Conservation (phyloP, 1,139 yeast species). For the Geotrichum carabidarum region DNA sequence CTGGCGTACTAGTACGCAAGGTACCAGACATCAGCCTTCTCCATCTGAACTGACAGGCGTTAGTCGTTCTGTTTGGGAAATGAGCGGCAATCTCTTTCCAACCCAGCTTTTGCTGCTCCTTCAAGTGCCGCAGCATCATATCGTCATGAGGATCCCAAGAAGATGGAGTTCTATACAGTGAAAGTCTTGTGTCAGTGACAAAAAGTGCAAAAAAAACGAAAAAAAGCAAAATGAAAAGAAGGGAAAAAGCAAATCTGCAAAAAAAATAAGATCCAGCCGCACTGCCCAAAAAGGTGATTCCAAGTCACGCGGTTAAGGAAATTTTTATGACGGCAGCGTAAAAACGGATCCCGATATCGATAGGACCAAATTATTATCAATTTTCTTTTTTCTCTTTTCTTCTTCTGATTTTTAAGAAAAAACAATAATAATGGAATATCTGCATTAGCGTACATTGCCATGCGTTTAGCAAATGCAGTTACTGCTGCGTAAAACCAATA, state of each 20-base stretch:
- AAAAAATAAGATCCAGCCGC: background rate
- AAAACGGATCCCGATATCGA: too few species aligned
- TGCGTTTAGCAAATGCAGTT: too few species aligned
- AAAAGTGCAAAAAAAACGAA: background rate
- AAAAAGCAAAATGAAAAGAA: background rate
- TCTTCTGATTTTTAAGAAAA: too few species aligned
- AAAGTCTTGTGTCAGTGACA: too few species aligned
- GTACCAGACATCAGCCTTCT: constrained; percentile 55
- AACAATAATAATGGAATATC: too few species aligned
- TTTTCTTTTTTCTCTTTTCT: too few species aligned
- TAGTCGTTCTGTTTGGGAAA: constrained; percentile 68
- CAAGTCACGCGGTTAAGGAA: background rate
- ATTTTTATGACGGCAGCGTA: too few species aligned
- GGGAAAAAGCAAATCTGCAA: background rate
- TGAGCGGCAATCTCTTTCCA: constrained; percentile 77
- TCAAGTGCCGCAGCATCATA: constrained; percentile 57
- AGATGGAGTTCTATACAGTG: constrained; percentile 46
- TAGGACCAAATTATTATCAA: too few species aligned
- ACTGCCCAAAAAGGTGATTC: background rate
- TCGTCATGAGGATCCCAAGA: constrained; percentile 81
- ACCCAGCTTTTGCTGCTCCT: constrained; percentile 67
- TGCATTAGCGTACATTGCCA: too few species aligned
- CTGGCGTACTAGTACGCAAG: constrained; percentile 26
- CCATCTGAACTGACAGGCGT: constrained; percentile 83
- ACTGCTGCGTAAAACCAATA: too few species aligned